These are phyloP conservation scores for Fonsecaea erecta DNA, from an alignment of 2,329 filamentous ascomycete genomes.

Conservation along the genomic window DNA sequence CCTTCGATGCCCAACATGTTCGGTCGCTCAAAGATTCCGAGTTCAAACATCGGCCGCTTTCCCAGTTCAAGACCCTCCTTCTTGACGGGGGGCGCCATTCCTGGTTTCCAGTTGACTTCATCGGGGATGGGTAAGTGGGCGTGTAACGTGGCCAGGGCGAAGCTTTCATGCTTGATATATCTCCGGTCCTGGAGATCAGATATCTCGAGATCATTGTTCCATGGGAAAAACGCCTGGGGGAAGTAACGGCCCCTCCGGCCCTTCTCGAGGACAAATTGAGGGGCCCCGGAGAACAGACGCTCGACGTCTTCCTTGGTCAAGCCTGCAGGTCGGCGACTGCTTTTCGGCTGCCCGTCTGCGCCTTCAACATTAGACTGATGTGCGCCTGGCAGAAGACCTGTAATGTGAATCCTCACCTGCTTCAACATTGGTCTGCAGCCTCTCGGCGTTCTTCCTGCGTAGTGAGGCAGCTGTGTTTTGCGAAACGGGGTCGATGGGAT, in stretches of 20 bases:
- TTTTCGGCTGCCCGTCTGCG: slow-evolving; percentile 2
- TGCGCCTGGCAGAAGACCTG: neutral
- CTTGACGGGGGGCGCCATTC: slow-evolving; percentile 19
- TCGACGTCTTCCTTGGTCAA: slow-evolving; percentile 47
- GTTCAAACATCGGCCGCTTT: slow-evolving; percentile 49
- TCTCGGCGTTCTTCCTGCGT: neutral
- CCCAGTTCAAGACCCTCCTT: slow-evolving; percentile 33
- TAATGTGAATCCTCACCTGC: neutral
- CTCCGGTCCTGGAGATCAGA: slow-evolving; percentile 49
- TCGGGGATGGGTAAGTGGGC: slow-evolving; percentile 51
- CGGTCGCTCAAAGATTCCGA: slow-evolving; percentile 54
- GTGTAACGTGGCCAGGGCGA: slow-evolving; percentile 50
- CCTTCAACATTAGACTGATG: neutral
- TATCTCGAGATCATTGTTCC: slow-evolving; percentile 47
- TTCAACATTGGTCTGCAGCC: neutral
- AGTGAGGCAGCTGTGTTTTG: neutral
- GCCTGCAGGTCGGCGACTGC: slow-evolving; percentile 9
- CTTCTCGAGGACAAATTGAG: slow-evolving; percentile 52
- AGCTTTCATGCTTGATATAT: slow-evolving; percentile 48
- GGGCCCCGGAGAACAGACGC: slow-evolving; percentile 49
- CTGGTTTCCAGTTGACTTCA: slow-evolving; percentile 41
- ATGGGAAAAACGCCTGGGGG: slow-evolving; percentile 52
- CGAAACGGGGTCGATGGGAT: neutral
- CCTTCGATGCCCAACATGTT: slow-evolving; percentile 55
- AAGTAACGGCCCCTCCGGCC: slow-evolving; percentile 48